Evolutionary conservation across 805 yeast genomes (phyloP), one percentile per base, ranked within the genome.

Genomic region (Starmerella cellae): DNA sequence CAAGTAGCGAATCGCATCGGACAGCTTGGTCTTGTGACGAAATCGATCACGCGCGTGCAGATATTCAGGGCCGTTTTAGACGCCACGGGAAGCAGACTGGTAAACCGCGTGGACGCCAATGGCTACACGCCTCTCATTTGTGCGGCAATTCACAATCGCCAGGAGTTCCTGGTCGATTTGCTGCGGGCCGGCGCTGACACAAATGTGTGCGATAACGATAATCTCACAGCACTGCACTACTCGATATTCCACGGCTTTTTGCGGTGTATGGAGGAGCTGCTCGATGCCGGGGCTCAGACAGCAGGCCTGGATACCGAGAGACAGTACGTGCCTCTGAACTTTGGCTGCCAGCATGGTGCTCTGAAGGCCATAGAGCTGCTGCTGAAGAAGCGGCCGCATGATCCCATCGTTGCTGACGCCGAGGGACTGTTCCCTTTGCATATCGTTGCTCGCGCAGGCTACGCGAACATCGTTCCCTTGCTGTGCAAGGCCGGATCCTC

Each of bases 71-170:
- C 60, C n/a, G 61, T 61, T 6, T 47, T 60, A 22, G 59, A 56
- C 29, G 55, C 36, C 17, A 20, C 26, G 4, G 26, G n/a, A 5
- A 20, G 17, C 17, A 5, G 17, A 4, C 26, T 33, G 16, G 31
- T 58, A 16, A 44, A 54, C 20, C 51, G 50, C 5, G 41, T 44
- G 5, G 71, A 66, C 42, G 58, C 60, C 9, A 62, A 62, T 50
- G 94, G 93, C 3, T 70, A 88, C 49, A 76, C 79, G 1, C 87
- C 96, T 19, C 63, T 91, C 16, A 97, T 88, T 60, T 84, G 85
- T 57, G 93, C 94, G 4, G 71, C 93, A 2, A 55, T 60, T 14
- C 72, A 72, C 51, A 67, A 71, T 50, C 68, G 70, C 47, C 55
- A 71, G 38, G 59, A 64, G 14, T 54, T 74, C 27, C 53, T 75